A percentile compares a stretch with the other conserved stretches of the same genome.
Evolutionary conservation across 2,329 filamentous ascomycete species (phyloP).

Genomic region (Phaeosphaeriaceae sp.): DNA sequence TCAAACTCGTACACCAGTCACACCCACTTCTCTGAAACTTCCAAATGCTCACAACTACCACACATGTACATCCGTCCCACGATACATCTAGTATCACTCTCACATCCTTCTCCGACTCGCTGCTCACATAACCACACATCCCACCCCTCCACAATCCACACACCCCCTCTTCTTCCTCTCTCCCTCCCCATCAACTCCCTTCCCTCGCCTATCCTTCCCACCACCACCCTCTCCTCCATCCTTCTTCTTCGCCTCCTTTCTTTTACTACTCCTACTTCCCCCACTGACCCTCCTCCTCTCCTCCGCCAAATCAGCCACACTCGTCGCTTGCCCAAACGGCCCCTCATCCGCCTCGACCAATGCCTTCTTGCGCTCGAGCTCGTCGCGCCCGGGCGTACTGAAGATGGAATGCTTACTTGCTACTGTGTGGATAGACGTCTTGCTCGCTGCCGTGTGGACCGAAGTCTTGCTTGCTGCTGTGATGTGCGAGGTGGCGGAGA

Average conservation of each 20-base stretch:
- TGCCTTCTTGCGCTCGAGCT: conserved; percentile 37
- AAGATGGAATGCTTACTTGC: conserved; percentile 22
- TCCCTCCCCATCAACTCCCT: neutral
- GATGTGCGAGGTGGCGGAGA: conserved; percentile 5
- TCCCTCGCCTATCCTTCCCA: neutral
- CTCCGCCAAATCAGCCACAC: conserved; percentile 23
- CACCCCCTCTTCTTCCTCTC: neutral
- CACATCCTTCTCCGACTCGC: neutral
- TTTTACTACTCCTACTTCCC: conserved; percentile 4
- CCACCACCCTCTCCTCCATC: too few species aligned
- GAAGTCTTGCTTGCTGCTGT: conserved; percentile 12
- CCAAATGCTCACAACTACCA: too few species aligned
- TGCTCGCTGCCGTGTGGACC: too few species aligned
- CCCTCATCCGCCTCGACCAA: conserved; percentile 31
- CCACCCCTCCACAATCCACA: conserved; percentile 9
- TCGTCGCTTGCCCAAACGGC: conserved; percentile 24
- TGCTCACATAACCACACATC: conserved; percentile 1
- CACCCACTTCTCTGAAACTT: neutral
- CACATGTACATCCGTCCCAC: too few species aligned
- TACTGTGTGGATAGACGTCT: too few species aligned
- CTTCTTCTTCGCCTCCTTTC: neutral
- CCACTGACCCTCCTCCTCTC: conserved; percentile 19
- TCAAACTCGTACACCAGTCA: neutral
- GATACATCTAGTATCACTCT: too few species aligned
- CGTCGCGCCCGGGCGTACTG: conserved; percentile 39